Base-by-base conservation (phyloP, 2,329 filamentous ascomycete genomes). In the Lachnellula cervina region DNA sequence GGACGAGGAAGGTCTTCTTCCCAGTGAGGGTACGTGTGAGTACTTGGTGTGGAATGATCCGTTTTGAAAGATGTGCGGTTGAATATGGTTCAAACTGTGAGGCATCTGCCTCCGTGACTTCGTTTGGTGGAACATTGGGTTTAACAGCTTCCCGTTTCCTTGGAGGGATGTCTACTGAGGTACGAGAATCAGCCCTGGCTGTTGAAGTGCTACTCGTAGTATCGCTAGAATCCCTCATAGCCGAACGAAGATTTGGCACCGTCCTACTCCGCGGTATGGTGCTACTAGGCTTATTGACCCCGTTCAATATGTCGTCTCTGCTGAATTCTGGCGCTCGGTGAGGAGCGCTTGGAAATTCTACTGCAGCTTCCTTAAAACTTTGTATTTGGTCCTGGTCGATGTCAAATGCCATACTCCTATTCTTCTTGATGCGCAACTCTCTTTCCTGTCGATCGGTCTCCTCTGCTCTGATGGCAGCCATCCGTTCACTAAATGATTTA, bases 31-130 rank as follows among this genome's bases (percentile, higher is more conserved):
- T 89, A 23, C 92, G 85, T 2, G 88, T 84, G 21, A 99, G 77
- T 17, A 88, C 86, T 21, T 82, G 81, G 70, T 97, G 92, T 2
- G 91, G 88, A 46, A 97, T 80, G 38, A 90, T 86, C 34, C 94
- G 84, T 59, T 86, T 90, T 4, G 88, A 89, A 14, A 99, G 80
- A 68, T 97, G 91, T 38, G 92, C 77, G 32, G 85, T 83, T 5
- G 94, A 97, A 70, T 92, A 96, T 2, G 89, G 82, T 65, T 99
- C 94, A 65, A 94, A 95, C 46, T 82, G 81, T 1, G 86, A 80
- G 1, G 80, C 71, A 57, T 84, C 81, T 1, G 77, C 73, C 32
- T 75, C 71, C 4, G 71, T 65, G 4, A 72, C 69, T 32, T 74
- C 71, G 42, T 68, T 68, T 45, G 74, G 63, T 34, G 62, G 54